Evolutionary conservation across 495 filamentous ascomycete genomes (phyloP).

Genomic region (Trypethelium eluteriae): DNA sequence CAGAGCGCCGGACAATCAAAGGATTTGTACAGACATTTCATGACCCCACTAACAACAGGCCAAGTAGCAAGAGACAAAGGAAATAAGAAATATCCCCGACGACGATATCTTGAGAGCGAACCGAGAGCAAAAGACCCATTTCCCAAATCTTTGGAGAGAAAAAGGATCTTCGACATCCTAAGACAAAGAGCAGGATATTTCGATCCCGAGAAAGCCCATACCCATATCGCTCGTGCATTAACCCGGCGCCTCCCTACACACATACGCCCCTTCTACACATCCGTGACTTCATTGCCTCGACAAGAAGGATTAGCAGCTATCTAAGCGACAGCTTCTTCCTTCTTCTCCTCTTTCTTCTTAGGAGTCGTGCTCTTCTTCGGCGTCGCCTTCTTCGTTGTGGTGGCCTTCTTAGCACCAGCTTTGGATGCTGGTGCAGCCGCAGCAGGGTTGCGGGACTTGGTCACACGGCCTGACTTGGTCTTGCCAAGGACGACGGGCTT

Average conservation of each 20-base stretch:
- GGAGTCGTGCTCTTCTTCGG: slow-evolving; percentile 30
- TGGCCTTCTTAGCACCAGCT: slow-evolving; percentile 51
- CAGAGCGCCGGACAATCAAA: slow-evolving; percentile 1
- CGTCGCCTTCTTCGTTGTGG: slow-evolving; percentile 39
- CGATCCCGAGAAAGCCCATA: background rate
- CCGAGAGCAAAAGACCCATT: slow-evolving; percentile 2
- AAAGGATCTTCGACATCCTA: background rate
- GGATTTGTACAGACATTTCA: slow-evolving; percentile 1
- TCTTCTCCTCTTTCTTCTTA: slow-evolving; percentile 11
- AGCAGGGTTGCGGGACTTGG: slow-evolving; percentile 60
- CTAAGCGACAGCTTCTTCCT: slow-evolving; percentile 1
- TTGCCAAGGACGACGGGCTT: slow-evolving; percentile 68
- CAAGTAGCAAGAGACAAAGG: background rate
- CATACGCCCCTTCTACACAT: background rate
- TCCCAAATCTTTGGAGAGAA: background rate
- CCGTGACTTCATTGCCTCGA: background rate
- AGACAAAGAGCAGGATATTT: background rate
- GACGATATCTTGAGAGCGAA: background rate
- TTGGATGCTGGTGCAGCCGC: slow-evolving; percentile 42
- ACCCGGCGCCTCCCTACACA: background rate
- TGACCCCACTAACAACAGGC: background rate
- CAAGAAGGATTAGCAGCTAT: background rate
- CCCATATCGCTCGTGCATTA: background rate
- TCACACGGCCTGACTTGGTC: slow-evolving; percentile 87
- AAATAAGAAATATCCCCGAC: slow-evolving; percentile 2